A percentile compares a stretch with the other conserved stretches of the same genome.
Conservation (phyloP, 2,329 filamentous ascomycete genomes). For the Penicillium sp. region DNA sequence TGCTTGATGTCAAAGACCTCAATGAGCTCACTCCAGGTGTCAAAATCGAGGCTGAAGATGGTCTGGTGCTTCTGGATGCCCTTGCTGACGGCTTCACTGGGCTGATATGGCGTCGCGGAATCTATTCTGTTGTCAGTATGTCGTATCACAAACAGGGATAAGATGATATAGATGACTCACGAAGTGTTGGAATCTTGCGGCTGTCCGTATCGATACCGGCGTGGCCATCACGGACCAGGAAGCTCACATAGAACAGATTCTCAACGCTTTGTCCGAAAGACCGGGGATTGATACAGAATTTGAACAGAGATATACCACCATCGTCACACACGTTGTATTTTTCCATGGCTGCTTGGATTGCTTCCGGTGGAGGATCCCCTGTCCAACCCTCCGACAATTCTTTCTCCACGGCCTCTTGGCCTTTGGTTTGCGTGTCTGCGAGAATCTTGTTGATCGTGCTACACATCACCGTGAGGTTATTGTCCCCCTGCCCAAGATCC, state of each 20-base stretch:
- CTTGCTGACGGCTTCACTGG: slow-evolving; percentile 54
- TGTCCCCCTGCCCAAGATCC: slow-evolving; percentile 77
- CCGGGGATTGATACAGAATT: slow-evolving; percentile 85
- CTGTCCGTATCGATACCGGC: slow-evolving; percentile 75
- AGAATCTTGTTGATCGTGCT: slow-evolving; percentile 72
- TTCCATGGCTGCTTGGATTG: slow-evolving; percentile 61
- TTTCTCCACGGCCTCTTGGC: slow-evolving; percentile 41
- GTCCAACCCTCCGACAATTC: slow-evolving; percentile 50
- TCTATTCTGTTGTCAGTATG: slow-evolving; percentile 39
- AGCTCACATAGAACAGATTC: slow-evolving; percentile 96
- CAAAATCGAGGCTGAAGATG: slow-evolving; percentile 84
- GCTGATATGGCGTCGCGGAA: slow-evolving; percentile 50
- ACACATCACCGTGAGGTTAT: slow-evolving; percentile 79
- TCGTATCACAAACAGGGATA: slow-evolving; percentile 1
- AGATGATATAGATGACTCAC: slow-evolving; percentile 58
- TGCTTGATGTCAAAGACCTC: slow-evolving; percentile 75
- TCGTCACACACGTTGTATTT: slow-evolving; percentile 68
- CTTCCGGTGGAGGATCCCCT: slow-evolving; percentile 42
- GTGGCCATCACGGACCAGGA: slow-evolving; percentile 84
- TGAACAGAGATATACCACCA: slow-evolving; percentile 77
- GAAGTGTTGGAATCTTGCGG: slow-evolving; percentile 74
- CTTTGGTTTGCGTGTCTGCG: slow-evolving; percentile 44
- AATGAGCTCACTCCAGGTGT: slow-evolving; percentile 79
- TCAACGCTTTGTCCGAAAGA: slow-evolving; percentile 96
- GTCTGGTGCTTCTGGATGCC: slow-evolving; percentile 77